Conservation (phyloP, 805 yeast species). For the Metschnikowia cerradonensis region DNA sequence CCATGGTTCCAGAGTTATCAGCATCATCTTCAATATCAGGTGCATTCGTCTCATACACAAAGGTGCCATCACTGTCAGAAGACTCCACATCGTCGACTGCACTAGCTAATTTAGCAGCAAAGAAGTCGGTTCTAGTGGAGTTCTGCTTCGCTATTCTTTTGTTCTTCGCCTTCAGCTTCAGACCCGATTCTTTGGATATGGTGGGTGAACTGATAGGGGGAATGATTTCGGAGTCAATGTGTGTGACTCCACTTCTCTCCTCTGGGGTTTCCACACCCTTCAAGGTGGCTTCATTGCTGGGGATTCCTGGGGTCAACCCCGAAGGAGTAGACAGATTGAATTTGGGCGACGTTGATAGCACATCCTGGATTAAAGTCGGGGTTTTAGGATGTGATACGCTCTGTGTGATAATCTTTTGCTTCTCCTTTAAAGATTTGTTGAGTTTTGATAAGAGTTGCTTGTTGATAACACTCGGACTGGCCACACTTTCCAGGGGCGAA, state of each 20-base stretch:
- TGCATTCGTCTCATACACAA: slow-evolving; percentile 72
- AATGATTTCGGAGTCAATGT: slow-evolving; percentile 1
- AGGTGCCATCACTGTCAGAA: slow-evolving; percentile 89
- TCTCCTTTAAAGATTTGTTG: slow-evolving; percentile 41
- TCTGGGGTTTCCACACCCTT: slow-evolving; percentile 4
- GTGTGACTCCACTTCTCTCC: neutral
- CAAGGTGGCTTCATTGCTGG: neutral
- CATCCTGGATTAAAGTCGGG: slow-evolving; percentile 32
- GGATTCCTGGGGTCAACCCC: neutral
- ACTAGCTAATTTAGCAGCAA: slow-evolving; percentile 90
- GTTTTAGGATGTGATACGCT: slow-evolving; percentile 22
- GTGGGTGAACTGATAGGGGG: neutral
- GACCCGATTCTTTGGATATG: slow-evolving; percentile 6
- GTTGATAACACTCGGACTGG: slow-evolving; percentile 21
- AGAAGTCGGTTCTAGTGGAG: slow-evolving; percentile 82
- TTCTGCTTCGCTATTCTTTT: slow-evolving; percentile 42
- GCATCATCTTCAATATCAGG: slow-evolving; percentile 21
- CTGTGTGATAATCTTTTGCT: slow-evolving; percentile 37
- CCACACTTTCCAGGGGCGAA: slow-evolving; percentile 1
- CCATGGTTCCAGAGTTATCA: slow-evolving; percentile 2
- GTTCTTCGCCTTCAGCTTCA: slow-evolving; percentile 13
- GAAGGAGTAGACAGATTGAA: slow-evolving; percentile 6
- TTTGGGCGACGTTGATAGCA: slow-evolving; percentile 34
- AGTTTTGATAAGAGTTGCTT: slow-evolving; percentile 35
- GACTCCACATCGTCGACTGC: slow-evolving; percentile 89